phyloP scores from a whole-genome alignment of 2,329 filamentous ascomycete genomes.

The Cordyceps tenuipes region DNA sequence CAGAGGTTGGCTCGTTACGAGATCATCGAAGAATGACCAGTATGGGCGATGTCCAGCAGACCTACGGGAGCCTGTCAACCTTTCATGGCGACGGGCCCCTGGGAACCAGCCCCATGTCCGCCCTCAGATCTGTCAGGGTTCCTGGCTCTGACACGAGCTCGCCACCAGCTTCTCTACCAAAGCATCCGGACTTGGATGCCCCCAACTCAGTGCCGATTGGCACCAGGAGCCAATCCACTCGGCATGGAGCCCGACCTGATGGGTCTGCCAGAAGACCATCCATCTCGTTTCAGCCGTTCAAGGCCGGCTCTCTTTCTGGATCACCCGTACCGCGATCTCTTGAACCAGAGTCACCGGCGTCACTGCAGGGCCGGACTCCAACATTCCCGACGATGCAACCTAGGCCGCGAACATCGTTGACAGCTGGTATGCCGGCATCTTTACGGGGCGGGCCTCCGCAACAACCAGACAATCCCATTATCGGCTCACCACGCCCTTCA shows the following conservation, averaged over 20 bases:
- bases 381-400: constrained; percentile 43
- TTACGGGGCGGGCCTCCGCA: constrained; percentile 57
- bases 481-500: constrained; percentile 70
- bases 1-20: constrained; percentile 69
- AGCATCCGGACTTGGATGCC: constrained; percentile 35
- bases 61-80: constrained; percentile 83
- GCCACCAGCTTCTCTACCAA: constrained; percentile 43
- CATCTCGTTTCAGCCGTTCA: constrained; percentile 91
- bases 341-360: constrained; percentile 45
- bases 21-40: constrained; percentile 43
- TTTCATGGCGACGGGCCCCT: constrained; percentile 72
- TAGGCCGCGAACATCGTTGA: constrained; percentile 64
- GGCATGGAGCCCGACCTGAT: constrained; percentile 36
- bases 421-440: constrained; percentile 66
- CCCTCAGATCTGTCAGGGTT: constrained; percentile 60
- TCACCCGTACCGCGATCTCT: constrained; percentile 56
- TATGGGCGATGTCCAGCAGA: constrained; percentile 59
- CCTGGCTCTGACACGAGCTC: constrained; percentile 56
- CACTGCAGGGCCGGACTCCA: constrained; percentile 42
- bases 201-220: constrained; percentile 47
- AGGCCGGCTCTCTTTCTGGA: constrained; percentile 87
- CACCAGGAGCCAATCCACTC: constrained; percentile 22
- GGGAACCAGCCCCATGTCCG: constrained; percentile 81
- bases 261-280: constrained; percentile 62
- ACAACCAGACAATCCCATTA: constrained; percentile 56